A percentile compares a stretch with the other conserved stretches of the same genome.
Evolutionary conservation across 768 basidiomycete genomes (phyloP).

Genomic region (Termitomyces sp.): DNA sequence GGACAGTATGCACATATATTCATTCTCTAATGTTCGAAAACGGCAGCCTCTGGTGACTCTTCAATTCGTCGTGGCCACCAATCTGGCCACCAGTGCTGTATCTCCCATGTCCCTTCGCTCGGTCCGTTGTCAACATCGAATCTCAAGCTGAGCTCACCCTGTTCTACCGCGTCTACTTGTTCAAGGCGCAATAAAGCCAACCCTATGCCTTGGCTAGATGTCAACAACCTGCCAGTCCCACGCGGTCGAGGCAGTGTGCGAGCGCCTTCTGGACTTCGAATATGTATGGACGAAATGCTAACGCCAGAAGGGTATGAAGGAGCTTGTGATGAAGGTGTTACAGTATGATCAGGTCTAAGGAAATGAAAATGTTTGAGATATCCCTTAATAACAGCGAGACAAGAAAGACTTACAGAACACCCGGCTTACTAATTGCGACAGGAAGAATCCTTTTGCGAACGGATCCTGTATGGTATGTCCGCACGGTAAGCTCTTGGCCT

Average conservation of each 20-base stretch:
- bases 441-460: constrained; percentile 88
- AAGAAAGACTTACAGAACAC: constrained; percentile 24
- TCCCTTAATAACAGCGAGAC: neutral
- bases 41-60: neutral
- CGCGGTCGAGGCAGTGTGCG: constrained; percentile 51
- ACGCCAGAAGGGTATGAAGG: constrained; percentile 25
- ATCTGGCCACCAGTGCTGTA: constrained; percentile 64
- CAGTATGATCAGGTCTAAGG: constrained; percentile 9
- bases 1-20: neutral
- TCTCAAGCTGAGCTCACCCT: constrained; percentile 38
- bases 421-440: constrained; percentile 46
- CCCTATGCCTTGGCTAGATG: constrained; percentile 52
- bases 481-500: constrained; percentile 94
- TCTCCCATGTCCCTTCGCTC: constrained; percentile 29
- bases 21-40: neutral
- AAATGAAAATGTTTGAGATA: neutral
- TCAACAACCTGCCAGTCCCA: constrained; percentile 71
- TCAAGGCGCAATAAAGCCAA: constrained; percentile 80
- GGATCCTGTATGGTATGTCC: constrained; percentile 92
- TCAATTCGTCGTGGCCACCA: constrained; percentile 46
- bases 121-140: constrained; percentile 28
- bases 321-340: constrained; percentile 13
- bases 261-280: constrained; percentile 16
- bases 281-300: constrained; percentile 30
- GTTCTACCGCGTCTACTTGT: constrained; percentile 51